Conservation (phyloP, 2,329 filamentous ascomycete genomes). For the Talaromyces marneffei region DNA sequence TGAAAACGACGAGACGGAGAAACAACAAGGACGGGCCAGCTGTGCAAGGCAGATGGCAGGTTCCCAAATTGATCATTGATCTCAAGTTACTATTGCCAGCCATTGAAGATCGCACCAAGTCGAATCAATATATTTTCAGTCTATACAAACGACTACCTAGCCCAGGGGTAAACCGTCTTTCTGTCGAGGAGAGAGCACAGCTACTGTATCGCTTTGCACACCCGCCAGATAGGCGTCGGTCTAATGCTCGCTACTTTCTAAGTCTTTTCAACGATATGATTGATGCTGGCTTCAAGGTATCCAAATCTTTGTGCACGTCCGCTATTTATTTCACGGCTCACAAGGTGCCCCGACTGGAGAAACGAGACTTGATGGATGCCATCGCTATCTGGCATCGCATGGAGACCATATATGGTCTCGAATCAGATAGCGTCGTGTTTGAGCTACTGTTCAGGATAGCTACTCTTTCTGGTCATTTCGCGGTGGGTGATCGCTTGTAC, state of each 20-base stretch:
- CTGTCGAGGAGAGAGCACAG: constrained; percentile 50
- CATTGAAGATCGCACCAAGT: constrained; percentile 39
- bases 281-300: constrained; percentile 63
- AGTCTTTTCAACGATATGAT: constrained; percentile 79
- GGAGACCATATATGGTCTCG: constrained; percentile 64
- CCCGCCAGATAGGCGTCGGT: constrained; percentile 32
- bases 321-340: constrained; percentile 74
- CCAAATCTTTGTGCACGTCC: constrained; percentile 69
- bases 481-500: constrained; percentile 76
- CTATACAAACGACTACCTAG: constrained; percentile 49
- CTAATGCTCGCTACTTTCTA: constrained; percentile 71
- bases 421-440: constrained; percentile 73
- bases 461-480: constrained; percentile 76
- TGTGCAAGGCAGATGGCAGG: constrained; percentile 16
- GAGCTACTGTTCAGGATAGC: constrained; percentile 89
- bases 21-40: background rate
- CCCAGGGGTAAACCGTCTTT: constrained; percentile 50
- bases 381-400: constrained; percentile 82
- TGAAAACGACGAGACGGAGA: background rate
- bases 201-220: constrained; percentile 65
- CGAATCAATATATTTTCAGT: constrained; percentile 47
- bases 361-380: constrained; percentile 59
- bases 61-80: constrained; percentile 32
- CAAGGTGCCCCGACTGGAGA: constrained; percentile 56
- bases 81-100: constrained; percentile 34